These are phyloP conservation scores for Solanum dulcamara DNA, from an alignment of 257 asterid species.

Conservation along the genomic window DNA sequence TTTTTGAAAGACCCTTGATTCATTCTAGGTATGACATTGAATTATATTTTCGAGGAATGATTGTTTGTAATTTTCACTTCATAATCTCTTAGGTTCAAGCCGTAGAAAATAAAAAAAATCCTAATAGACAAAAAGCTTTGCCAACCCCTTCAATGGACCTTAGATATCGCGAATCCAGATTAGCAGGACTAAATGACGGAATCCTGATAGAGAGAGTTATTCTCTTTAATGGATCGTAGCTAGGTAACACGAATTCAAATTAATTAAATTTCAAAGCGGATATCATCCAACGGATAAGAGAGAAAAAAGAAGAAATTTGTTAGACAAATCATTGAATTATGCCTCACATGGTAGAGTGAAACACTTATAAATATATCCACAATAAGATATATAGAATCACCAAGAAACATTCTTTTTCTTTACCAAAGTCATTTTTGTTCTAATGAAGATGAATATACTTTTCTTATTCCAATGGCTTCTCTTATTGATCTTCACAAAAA, in stretches of 20 bases:
- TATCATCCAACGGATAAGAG: fast-evolving
- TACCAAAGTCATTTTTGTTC: background rate
- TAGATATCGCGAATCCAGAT: background rate
- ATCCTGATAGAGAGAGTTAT: background rate
- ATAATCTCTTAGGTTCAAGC: too few relatives aligned
- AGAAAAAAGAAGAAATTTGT: background rate
- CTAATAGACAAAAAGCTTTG: fast-evolving
- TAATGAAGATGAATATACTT: background rate
- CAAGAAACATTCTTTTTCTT: background rate
- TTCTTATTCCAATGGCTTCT: background rate
- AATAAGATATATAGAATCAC: background rate
- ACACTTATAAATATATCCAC: background rate
- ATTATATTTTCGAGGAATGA: background rate
- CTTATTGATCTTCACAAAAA: background rate
- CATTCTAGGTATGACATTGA: background rate
- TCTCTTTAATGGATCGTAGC: background rate
- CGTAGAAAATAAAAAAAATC: background rate
- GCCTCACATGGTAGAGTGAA: background rate
- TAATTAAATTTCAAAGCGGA: background rate
- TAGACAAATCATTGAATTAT: background rate
- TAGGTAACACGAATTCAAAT: background rate
- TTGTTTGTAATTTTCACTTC: background rate
- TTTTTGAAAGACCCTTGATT: background rate
- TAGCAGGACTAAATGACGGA: background rate
- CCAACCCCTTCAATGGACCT: background rate